Evolutionary conservation across 305 asterid species (phyloP), one percentile per base, ranked within the genome.

Genomic region (Fraxinus platypoda): DNA sequence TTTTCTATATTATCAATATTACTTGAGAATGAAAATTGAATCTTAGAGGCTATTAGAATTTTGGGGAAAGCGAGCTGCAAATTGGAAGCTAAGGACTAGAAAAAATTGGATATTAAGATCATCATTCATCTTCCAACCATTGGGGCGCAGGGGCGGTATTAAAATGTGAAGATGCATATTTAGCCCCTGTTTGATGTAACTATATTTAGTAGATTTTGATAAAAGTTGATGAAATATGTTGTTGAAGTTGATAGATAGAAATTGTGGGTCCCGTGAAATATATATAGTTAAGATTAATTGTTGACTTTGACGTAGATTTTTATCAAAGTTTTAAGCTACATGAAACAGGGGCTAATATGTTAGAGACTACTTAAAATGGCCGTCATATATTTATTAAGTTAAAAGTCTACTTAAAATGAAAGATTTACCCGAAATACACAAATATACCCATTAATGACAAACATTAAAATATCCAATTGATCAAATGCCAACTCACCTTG

Each of bases 401-500:
- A 3, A 54, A 54, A 54, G 26, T 15, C 9, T n/a, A 15, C 26
- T 19, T 17, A 17, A 15, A 54, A 54, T n/a, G 66, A 17, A 54
- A 54, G 1, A 62, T 62, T 23, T 35, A 35, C 52, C 35, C 6
- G 21, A 66, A 28, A 66, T 25, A 28, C 34, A 25, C 19, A 12
- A 35, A 78, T 31, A n/a, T 64, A 34, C 9, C 11, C 43, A 7
- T 35, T 26, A 38, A 13, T 13, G 28, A 25, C 21, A n/a, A 19
- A 26, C 25, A 15, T 15, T 28, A 43, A 8, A 30, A 66, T 37
- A 72, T 43, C 25, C 34, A 13, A 38, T 19, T 49, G 30, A 9
- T 70, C 12, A 52, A 34, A 77, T 2, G 38, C 46, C 26, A 80
- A 83, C 90, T 81, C 81, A 89, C 99, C 97, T 94, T 49, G 80